Base-by-base conservation (phyloP, 805 yeast species). In the Candida loeiensis region DNA sequence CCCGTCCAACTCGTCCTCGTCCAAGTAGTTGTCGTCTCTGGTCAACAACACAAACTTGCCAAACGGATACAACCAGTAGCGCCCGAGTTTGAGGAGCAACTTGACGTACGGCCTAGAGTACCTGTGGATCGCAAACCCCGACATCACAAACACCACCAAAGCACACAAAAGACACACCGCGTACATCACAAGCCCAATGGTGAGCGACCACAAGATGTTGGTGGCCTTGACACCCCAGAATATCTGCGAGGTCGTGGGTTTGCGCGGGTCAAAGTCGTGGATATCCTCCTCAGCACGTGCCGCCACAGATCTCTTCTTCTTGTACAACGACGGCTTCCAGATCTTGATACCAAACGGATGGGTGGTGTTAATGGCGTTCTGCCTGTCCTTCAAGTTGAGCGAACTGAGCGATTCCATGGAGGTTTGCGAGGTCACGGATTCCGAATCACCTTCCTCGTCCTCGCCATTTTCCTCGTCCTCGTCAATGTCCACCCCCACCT, bases 261-360 rank as follows among this genome's bases (percentile, higher is more conserved):
- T 39, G 13, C 43, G 21, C 3, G 68, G 63, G 39, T 70, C 73
- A 13, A 81, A 77, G 34, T 88, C 90, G 61, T 91, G 97, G 49
- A 93, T 87, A 69, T 93, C 99, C 46, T 85, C 85, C 44, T 87
- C 95, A 2, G 98, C 97, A 43, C 87, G 82, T 29, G 80, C 73
- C 50, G 93, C 93, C 22, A 93, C 97, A 3, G 96, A 86, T 54
- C 99, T 80, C 44, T 77, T 76, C 61, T 93, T 93, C 59, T 93
- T 93, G 64, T 93, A 93, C 41, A 93, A 69, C 2, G 98, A 96
- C 1, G 99, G 99, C 56, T 93, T 93, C 99, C 99, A 93, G 53
- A 93, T 87, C 60, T 96, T 83, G 34, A 93, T 91, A 73, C 99
- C 99, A 55, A 93, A 93, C 0, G 99, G 99, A 68, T 93, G 99